Base-by-base conservation (phyloP, 2,329 filamentous ascomycete genomes). In the Aspergillus nomiae region DNA sequence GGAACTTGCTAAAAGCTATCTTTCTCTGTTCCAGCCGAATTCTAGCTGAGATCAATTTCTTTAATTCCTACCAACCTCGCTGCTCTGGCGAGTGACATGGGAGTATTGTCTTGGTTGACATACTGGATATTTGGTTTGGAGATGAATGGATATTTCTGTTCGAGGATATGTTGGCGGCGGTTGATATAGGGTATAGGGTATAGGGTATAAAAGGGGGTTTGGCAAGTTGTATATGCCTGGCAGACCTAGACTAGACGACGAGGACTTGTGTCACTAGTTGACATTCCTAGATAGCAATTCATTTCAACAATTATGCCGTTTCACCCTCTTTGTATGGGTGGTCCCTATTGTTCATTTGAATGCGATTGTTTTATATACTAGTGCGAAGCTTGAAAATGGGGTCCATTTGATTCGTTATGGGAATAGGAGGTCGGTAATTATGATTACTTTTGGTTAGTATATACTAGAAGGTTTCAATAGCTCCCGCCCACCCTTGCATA, bases 371-470 rank as follows among this genome's bases (percentile, higher is more conserved):
- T 41, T 10, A 16, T 41, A 41, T n/a, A n/a, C 14, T n/a, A 19
- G 19, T 6, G 16, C 16, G 38, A 2, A 41, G 14, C 7, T n/a
- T n/a, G 38, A 41, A 19, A 2, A 41, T 9, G 19, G 19, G 19
- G 7, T 10, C 38, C 8, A 16, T n/a, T 41, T 41, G 38, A 41
- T 41, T 41, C 38, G 38, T 41, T 41, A 41, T n/a, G 38, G 16
- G 19, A 41, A 41, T 19, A 41, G 16, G 19, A 41, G 38, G 38
- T 41, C 38, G 38, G 38, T n/a, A 41, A 41, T 41, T 41, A 24
- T 46, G 43, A 21, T 46, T 46, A 53, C 26, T 16, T 58, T 58
- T 45, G 41, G 21, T 26, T 58, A 21, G 48, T 60, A 30, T 59
- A 60, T 56, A 60, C 30, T 56, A 54, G 16, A 26, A 26, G 38